These are phyloP conservation scores for Hortiboletus campestris DNA, from an alignment of 768 basidiomycete species.

Conservation along the genomic window DNA sequence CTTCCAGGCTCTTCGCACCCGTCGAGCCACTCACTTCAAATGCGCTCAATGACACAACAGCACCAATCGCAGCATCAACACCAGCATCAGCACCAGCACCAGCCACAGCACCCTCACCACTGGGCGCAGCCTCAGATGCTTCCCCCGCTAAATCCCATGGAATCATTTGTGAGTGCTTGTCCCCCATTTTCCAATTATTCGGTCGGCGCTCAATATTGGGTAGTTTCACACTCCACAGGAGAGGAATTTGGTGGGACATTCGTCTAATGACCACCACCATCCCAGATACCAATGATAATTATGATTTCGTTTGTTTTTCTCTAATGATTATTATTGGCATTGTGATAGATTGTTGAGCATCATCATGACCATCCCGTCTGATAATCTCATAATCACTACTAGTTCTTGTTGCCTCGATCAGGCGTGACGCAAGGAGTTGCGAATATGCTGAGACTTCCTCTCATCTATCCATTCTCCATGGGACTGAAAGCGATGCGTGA, in stretches of 20 bases:
- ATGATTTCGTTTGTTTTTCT: constrained; percentile 30
- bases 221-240: constrained; percentile 41
- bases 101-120: constrained; percentile 37
- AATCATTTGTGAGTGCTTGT: constrained; percentile 57
- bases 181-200: background rate
- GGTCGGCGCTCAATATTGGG: constrained; percentile 7
- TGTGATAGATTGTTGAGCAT: constrained; percentile 46
- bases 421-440: constrained; percentile 19
- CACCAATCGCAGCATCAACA: constrained; percentile 29
- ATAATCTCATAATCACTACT: constrained; percentile 43
- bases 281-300: constrained; percentile 51
- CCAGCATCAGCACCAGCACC: constrained; percentile 11
- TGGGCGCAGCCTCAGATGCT: constrained; percentile 51
- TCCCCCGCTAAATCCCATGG: constrained; percentile 51
- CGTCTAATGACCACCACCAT: constrained; percentile 47
- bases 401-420: constrained; percentile 40
- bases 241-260: constrained; percentile 47
- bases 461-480: constrained; percentile 33
- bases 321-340: constrained; percentile 38
- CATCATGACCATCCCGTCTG: constrained; percentile 44
- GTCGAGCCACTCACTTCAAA: constrained; percentile 37
- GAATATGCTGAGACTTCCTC: constrained; percentile 36
- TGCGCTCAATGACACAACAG: constrained; percentile 50
- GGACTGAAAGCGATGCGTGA: constrained; percentile 29
- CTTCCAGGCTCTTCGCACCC: constrained; percentile 34